A percentile compares a stretch with the other conserved stretches of the same genome.
Evolutionary conservation across 495 filamentous ascomycete genomes (phyloP).

Genomic region (Penicillium lividum): DNA sequence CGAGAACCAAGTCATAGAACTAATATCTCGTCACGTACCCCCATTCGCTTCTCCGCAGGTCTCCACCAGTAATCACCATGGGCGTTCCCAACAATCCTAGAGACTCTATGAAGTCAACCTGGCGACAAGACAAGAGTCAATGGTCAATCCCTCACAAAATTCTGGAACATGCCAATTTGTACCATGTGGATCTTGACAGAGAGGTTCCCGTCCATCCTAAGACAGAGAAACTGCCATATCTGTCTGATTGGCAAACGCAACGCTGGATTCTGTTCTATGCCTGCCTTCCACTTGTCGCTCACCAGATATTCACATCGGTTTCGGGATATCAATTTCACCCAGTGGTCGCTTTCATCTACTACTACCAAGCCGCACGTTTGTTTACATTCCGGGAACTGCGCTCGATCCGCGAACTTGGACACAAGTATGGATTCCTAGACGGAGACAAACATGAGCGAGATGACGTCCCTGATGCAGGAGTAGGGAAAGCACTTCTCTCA

Average conservation of each 20-base stretch:
- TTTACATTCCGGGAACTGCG: constrained; percentile 25
- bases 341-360: constrained; percentile 25
- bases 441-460: constrained; percentile 28
- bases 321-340: constrained; percentile 14
- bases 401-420: constrained; percentile 25
- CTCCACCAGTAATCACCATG: background rate
- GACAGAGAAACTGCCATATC: constrained; percentile 32
- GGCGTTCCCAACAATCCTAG: constrained; percentile 22
- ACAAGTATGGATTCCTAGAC: constrained; percentile 24
- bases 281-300: constrained; percentile 24
- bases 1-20: background rate
- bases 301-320: constrained; percentile 26
- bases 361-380: constrained; percentile 24
- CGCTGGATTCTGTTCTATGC: constrained; percentile 26
- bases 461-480: constrained; percentile 26
- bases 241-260: constrained; percentile 23
- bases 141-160: constrained; percentile 28
- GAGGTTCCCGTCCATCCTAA: constrained; percentile 29
- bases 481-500: constrained; percentile 19
- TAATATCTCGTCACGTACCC: background rate
- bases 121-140: constrained; percentile 25
- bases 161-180: constrained; percentile 23
- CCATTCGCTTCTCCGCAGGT: background rate
- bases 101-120: constrained; percentile 41
- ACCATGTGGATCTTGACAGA: constrained; percentile 24